These are phyloP conservation scores for Capsicum rhomboideum DNA, from an alignment of 257 asterid species.

Conservation along the genomic window DNA sequence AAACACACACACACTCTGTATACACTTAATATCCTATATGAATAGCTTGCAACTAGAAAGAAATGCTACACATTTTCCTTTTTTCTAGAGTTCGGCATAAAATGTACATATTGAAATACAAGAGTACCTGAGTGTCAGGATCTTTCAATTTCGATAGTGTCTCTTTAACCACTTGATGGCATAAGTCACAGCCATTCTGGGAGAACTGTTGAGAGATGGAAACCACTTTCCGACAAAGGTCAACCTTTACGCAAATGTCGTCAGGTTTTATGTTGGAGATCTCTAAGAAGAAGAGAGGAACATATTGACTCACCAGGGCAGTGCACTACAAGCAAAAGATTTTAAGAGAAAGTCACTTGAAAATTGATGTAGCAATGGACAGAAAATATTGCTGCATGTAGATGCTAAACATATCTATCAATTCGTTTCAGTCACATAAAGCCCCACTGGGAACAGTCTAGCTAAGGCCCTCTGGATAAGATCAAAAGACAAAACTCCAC, in stretches of 20 bases:
- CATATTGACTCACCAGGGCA: slow-evolving; percentile 75
- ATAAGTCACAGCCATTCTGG: slow-evolving; percentile 54
- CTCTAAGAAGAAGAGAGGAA: slow-evolving; percentile 75
- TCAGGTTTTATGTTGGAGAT: slow-evolving; percentile 44
- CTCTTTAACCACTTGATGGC: slow-evolving; percentile 63
- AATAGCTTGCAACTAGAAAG: not conserved
- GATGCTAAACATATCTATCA: not conserved
- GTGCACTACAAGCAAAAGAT: slow-evolving; percentile 48
- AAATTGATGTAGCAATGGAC: not conserved
- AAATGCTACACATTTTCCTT: not conserved
- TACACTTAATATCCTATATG: not conserved
- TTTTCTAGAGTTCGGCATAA: not conserved
- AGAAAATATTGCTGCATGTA: not conserved
- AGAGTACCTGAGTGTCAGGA: slow-evolving; percentile 82
- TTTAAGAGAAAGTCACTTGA: not conserved
- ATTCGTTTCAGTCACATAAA: too few species aligned
- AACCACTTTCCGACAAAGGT: slow-evolving; percentile 47
- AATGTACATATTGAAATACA: not conserved
- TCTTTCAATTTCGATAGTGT: slow-evolving; percentile 73
- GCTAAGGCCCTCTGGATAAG: not conserved
- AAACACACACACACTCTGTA: not conserved
- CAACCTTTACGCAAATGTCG: slow-evolving; percentile 54
- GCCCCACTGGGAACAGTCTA: not conserved
- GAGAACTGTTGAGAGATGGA: slow-evolving; percentile 31
- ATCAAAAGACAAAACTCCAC: not conserved